These are phyloP conservation scores for Draba incana DNA, from an alignment of 345 rosid species.

Conservation along the genomic window DNA sequence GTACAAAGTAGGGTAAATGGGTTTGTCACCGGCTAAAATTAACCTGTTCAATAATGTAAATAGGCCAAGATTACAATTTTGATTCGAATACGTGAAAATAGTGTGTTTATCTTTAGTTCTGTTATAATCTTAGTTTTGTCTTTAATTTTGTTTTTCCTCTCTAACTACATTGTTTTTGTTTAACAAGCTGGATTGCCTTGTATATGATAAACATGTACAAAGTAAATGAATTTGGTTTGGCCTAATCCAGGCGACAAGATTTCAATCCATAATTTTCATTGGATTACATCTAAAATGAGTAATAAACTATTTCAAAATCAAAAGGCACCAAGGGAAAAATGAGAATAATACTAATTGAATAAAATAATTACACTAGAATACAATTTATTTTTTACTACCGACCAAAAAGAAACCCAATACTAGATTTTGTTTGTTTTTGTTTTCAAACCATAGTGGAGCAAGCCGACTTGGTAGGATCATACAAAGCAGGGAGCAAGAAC, in stretches of 20 bases:
- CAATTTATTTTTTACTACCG: constrained; percentile 33
- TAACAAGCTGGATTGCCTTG: neutral
- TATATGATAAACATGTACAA: neutral
- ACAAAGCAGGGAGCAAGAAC: constrained; percentile 77
- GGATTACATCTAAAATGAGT: neutral
- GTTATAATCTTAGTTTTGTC: too few species aligned
- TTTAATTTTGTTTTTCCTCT: neutral
- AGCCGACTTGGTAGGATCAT: constrained; percentile 58
- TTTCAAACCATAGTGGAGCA: constrained; percentile 63
- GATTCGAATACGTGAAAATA: too few species aligned
- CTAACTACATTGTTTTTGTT: neutral
- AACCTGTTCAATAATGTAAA: too few species aligned
- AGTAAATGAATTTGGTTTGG: neutral
- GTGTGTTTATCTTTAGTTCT: too few species aligned
- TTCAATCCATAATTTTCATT: neutral
- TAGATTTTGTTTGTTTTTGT: neutral
- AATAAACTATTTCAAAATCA: neutral
- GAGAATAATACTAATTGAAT: constrained; percentile 31
- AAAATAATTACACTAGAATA: constrained; percentile 38
- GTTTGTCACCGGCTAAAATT: too few species aligned
- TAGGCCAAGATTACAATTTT: too few species aligned
- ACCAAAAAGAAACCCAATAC: constrained; percentile 4
- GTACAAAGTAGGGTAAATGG: too few species aligned
- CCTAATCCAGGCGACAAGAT: neutral
- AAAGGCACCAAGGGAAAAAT: neutral